A percentile compares a stretch with the other conserved stretches of the same genome.
These are phyloP conservation scores for Pyrenochaeta sp. DNA, from an alignment of 2,329 filamentous ascomycete genomes.

Conservation along the genomic window DNA sequence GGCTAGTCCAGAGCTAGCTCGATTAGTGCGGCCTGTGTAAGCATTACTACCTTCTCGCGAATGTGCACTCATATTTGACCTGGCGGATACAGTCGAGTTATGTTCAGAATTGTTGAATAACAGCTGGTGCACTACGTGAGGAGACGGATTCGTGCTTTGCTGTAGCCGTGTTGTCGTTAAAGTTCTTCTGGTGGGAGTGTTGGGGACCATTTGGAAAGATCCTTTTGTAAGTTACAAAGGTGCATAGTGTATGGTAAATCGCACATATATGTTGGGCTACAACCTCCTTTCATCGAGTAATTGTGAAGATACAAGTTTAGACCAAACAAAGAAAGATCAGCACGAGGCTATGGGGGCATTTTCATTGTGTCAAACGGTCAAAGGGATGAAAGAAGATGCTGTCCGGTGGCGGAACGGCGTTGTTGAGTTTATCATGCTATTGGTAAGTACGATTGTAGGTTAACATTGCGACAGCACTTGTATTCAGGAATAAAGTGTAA, in stretches of 20 bases:
- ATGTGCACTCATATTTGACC: constrained; percentile 1
- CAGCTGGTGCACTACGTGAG: neutral
- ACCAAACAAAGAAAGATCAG: constrained; percentile 25
- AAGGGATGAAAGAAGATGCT: constrained; percentile 20
- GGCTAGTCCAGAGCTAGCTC: constrained; percentile 7
- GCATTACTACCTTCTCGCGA: constrained; percentile 3
- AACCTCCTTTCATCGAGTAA: constrained; percentile 26
- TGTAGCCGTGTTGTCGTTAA: constrained; percentile 3
- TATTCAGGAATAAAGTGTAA: neutral
- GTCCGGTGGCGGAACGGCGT: constrained; percentile 8
- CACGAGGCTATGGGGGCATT: constrained; percentile 7
- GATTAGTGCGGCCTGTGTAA: constrained; percentile 2
- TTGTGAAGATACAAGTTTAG: constrained; percentile 16
- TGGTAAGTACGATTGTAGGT: neutral
- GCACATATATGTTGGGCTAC: constrained; percentile 27
- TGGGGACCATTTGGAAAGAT: constrained; percentile 9
- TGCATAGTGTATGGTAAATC: constrained; percentile 9
- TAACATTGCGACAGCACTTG: neutral
- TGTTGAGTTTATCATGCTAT: constrained; percentile 17
- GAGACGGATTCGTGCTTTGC: neutral
- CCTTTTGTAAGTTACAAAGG: constrained; percentile 3
- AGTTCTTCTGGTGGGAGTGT: neutral
- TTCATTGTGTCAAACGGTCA: constrained; percentile 22
- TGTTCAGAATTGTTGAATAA: neutral
- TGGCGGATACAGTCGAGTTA: neutral